Base-by-base conservation (phyloP, 805 yeast species). In the Starmerella sp. region DNA sequence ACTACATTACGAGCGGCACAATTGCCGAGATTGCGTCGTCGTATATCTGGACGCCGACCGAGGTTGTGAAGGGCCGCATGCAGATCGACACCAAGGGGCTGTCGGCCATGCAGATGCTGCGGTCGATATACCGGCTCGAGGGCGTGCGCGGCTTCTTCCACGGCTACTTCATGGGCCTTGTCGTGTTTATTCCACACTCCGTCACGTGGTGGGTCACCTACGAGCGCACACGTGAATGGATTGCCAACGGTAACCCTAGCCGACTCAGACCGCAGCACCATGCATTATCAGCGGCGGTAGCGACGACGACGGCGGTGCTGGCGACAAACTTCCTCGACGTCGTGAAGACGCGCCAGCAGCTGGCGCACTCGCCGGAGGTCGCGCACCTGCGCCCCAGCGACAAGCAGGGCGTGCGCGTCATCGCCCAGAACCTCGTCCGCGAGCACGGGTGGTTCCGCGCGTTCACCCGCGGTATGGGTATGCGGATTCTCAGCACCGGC, bases 141-240 rank as follows among this genome's bases (percentile, higher is more conserved):
- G 97, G 97, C 2, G 28, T 84, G 47, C 71, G 68, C 54, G 97
- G 97, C 4, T 75, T 85, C 60, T 90, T 81, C 71, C 77, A 95
- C 61, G 98, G 98, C 10, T 73, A 73, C 58, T 69, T 71, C 69
- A 68, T 73, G 74, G 75, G 75, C 6, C 63, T 72, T 14, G 73
- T 62, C 4, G 75, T 72, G 35, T 72, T 70, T 59, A 60, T 73
- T 15, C 76, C 76, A 3, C 72, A 72, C 55, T 69, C 76, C 1
- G 66, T 71, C 34, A 71, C 69, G 13, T 72, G 74, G 73, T 72
- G 76, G 76, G 66, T 63, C 38, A 57, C 67, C 10, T 71, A 71
- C 60, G 72, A 66, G 60, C 57, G 57, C 34, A 28, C 53, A 29
- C 55, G 60, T 29, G 54, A 52, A 36, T 28, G 36, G 43, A 22